A percentile compares a stretch with the other conserved stretches of the same genome.
Conservation (phyloP, 2,329 filamentous ascomycete species). For the Cercospora beticola region DNA sequence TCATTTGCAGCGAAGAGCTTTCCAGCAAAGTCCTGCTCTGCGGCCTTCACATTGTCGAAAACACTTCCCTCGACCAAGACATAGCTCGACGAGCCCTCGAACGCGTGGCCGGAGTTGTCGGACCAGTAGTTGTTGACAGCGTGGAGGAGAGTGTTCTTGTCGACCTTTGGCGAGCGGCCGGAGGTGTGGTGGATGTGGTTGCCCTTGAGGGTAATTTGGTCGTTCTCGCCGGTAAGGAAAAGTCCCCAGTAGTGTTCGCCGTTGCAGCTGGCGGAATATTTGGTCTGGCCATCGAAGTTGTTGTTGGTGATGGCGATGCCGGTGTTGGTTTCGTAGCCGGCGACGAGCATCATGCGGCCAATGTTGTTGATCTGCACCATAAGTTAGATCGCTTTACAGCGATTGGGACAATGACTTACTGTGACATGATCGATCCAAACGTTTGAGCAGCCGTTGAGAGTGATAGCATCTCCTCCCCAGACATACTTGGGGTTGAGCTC, state of each 20-base stretch:
- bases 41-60: conserved; percentile 21
- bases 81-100: conserved; percentile 31
- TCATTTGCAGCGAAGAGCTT: conserved; percentile 16
- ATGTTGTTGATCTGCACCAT: conserved; percentile 53
- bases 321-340: conserved; percentile 54
- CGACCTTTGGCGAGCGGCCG: conserved; percentile 59
- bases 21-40: conserved; percentile 10
- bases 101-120: conserved; percentile 57
- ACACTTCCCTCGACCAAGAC: conserved; percentile 29
- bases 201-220: conserved; percentile 58
- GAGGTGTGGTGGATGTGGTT: conserved; percentile 62
- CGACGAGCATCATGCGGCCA: conserved; percentile 61
- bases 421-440: conserved; percentile 42
- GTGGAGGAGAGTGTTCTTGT: conserved; percentile 57
- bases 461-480: conserved; percentile 44
- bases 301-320: conserved; percentile 62
- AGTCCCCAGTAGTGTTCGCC: conserved; percentile 45
- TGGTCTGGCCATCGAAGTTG: conserved; percentile 57
- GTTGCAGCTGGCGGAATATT: conserved; percentile 59
- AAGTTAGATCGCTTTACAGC: background rate
- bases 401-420: conserved; percentile 31
- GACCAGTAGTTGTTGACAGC: conserved; percentile 64
- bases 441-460: conserved; percentile 38
- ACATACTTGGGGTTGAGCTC: conserved; percentile 42
- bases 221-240: conserved; percentile 56